Conservation (phyloP, 2,329 filamentous ascomycete genomes). For the Shiraia sp. region DNA sequence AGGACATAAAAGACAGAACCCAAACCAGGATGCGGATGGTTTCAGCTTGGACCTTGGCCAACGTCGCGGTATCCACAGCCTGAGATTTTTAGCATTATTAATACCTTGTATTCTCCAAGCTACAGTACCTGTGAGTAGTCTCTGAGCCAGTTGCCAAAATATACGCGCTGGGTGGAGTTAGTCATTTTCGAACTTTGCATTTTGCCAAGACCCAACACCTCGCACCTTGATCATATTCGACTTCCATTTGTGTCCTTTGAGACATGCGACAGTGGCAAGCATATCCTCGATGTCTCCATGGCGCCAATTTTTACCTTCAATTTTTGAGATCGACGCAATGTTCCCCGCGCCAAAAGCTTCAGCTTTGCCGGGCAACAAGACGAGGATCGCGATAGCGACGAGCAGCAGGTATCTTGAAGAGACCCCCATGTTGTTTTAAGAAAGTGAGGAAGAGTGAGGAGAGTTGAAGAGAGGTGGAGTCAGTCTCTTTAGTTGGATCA, state of each 20-base stretch:
- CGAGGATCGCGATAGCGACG: constrained; percentile 41
- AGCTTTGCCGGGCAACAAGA: constrained; percentile 41
- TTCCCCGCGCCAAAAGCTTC: constrained; percentile 55
- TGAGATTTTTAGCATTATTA: constrained; percentile 48
- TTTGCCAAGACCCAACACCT: neutral
- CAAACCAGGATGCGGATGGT: constrained; percentile 60
- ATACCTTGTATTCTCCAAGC: constrained; percentile 19
- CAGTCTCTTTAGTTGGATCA: too few relatives aligned
- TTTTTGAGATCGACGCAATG: constrained; percentile 43
- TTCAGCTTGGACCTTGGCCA: constrained; percentile 56
- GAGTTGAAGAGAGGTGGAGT: too few relatives aligned
- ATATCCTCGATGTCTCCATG: constrained; percentile 59
- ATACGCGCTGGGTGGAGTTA: constrained; percentile 35
- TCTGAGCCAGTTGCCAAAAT: constrained; percentile 53
- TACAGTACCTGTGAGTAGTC: constrained; percentile 58
- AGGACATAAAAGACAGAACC: constrained; percentile 60
- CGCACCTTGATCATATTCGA: constrained; percentile 51
- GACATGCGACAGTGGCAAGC: constrained; percentile 53
- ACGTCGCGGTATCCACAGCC: constrained; percentile 59
- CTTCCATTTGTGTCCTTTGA: constrained; percentile 49
- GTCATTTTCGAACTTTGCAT: constrained; percentile 1
- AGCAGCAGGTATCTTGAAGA: constrained; percentile 42
- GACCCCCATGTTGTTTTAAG: constrained; percentile 32
- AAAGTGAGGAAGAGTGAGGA: constrained; percentile 5
- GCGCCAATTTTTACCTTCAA: constrained; percentile 55